Evolutionary conservation across 2,329 filamentous ascomycete genomes (phyloP).

Genomic region (Exophiala xenobiotica): DNA sequence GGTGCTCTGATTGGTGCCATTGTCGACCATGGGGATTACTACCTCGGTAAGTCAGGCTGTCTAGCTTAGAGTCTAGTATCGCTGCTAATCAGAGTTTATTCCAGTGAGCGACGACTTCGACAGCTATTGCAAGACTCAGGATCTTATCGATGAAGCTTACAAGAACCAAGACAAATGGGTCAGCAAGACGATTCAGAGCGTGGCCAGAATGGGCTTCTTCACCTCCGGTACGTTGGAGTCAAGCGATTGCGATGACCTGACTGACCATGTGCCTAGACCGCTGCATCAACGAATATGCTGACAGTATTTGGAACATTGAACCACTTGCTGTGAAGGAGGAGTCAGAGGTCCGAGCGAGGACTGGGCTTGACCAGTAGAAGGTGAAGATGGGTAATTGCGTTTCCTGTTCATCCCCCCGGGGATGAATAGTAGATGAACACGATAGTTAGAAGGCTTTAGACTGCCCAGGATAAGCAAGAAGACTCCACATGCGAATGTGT

Average conservation of each 20-base stretch:
- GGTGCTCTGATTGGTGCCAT: conserved; percentile 80
- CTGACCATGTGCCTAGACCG: conserved; percentile 56
- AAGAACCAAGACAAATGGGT: conserved; percentile 90
- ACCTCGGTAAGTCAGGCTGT: conserved; percentile 54
- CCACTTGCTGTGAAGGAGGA: conserved; percentile 58
- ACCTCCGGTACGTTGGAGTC: conserved; percentile 53
- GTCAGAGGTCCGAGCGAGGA: conserved; percentile 25
- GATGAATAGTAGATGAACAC: too few relatives aligned
- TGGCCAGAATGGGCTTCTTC: conserved; percentile 96
- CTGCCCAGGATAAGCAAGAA: too few relatives aligned
- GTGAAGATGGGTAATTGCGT: background rate
- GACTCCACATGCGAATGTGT: too few relatives aligned
- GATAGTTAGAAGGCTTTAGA: too few relatives aligned
- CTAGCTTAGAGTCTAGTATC: background rate
- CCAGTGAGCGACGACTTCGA: conserved; percentile 91
- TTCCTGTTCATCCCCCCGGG: too few relatives aligned
- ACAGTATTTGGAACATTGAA: conserved; percentile 96
- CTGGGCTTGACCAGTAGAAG: conserved; percentile 27
- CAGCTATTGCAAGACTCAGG: conserved; percentile 88
- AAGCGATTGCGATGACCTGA: background rate
- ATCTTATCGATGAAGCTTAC: conserved; percentile 87
- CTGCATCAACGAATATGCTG: conserved; percentile 96
- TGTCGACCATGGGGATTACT: conserved; percentile 92
- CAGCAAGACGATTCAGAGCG: conserved; percentile 82
- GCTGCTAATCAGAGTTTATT: background rate